phyloP scores from a whole-genome alignment of 139 green algal genomes.

The Haematococcus lacustris region DNA sequence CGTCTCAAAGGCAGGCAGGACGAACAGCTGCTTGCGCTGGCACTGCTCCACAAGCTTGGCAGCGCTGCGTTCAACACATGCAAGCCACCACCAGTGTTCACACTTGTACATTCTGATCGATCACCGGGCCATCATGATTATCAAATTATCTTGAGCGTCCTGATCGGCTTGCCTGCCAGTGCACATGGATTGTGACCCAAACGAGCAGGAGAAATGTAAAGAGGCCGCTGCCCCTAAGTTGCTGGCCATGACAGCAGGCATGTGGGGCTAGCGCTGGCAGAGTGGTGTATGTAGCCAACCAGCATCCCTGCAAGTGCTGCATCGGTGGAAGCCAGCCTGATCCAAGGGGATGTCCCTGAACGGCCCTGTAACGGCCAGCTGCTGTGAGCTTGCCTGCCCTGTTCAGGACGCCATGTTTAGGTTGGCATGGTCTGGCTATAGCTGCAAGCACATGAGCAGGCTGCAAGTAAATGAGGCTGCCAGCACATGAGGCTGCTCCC shows the following conservation, averaged over 20 bases:
- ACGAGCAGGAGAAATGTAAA: background rate
- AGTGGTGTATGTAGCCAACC: no score
- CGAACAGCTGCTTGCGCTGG: slow-evolving; percentile 22
- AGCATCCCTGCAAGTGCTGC: no score
- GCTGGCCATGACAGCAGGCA: no score
- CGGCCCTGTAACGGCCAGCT: no score
- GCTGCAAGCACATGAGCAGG: background rate
- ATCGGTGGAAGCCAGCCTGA: background rate
- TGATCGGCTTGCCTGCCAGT: background rate
- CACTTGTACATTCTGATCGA: no score
- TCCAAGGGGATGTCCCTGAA: background rate
- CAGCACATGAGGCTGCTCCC: background rate
- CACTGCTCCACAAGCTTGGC: background rate
- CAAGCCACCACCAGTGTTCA: no score
- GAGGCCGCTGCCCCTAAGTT: no score
- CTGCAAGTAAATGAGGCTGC: background rate
- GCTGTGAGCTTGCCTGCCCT: background rate
- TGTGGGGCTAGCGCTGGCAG: no score
- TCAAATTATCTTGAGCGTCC: no score
- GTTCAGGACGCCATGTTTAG: background rate
- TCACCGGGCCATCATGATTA: no score
- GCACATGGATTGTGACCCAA: background rate
- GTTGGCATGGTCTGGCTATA: background rate
- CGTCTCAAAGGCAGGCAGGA: slow-evolving; percentile 48
- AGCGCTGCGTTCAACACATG: background rate